A percentile compares a stretch with the other conserved stretches of the same genome.
These are phyloP conservation scores for Daldinia concentrica DNA, from an alignment of 495 filamentous ascomycete genomes.

Conservation along the genomic window DNA sequence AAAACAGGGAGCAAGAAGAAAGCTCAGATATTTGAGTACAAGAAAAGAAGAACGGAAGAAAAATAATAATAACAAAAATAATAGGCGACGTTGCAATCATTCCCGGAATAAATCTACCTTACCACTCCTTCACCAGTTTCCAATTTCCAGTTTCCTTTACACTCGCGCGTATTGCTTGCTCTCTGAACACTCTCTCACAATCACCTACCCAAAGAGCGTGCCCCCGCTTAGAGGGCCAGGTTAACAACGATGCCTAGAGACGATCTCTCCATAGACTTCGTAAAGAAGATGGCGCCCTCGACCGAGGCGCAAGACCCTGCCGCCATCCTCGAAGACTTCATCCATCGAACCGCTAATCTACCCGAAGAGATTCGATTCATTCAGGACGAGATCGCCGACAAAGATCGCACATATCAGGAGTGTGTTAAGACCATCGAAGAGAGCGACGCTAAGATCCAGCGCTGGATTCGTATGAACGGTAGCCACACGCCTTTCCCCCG, in stretches of 20 bases:
- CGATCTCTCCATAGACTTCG: conserved; percentile 68
- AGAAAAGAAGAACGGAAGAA: not conserved
- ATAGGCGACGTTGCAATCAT: conserved; percentile 3
- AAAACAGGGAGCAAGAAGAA: not conserved
- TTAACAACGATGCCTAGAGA: conserved; percentile 69
- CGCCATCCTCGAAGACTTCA: conserved; percentile 90
- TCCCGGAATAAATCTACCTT: conserved; percentile 14
- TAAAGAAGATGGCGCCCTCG: conserved; percentile 61
- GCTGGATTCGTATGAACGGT: conserved; percentile 86
- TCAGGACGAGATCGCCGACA: conserved; percentile 92
- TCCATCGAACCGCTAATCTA: conserved; percentile 85
- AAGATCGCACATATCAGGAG: conserved; percentile 82
- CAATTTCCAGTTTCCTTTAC: not conserved
- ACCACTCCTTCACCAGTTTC: not conserved
- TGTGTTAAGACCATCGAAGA: conserved; percentile 76
- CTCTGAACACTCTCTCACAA: conserved; percentile 14
- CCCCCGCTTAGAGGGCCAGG: conserved; percentile 48
- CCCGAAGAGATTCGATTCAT: conserved; percentile 91
- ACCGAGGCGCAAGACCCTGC: conserved; percentile 75
- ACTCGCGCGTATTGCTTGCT: conserved; percentile 7
- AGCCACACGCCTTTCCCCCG: conserved; percentile 84
- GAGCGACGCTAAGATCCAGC: conserved; percentile 84
- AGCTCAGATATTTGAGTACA: not conserved
- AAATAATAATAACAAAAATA: conserved; percentile 3
- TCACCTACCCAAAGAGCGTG: conserved; percentile 28